Evolutionary conservation across 2,329 filamentous ascomycete genomes (phyloP).

Genomic region (Macrophomina phaseolina): DNA sequence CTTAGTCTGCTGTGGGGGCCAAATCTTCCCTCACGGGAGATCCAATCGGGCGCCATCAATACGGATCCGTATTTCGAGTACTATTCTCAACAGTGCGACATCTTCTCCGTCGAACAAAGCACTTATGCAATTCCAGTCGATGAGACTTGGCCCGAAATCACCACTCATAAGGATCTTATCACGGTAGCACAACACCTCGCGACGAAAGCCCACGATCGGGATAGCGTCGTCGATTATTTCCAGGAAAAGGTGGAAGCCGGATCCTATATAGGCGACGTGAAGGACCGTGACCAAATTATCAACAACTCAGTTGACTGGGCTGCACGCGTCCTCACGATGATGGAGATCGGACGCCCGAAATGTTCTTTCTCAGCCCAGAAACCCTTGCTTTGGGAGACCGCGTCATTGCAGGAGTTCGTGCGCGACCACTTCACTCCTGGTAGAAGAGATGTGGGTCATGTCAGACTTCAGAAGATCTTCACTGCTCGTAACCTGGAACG

Average conservation of each 20-base stretch:
- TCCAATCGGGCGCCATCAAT: not conserved
- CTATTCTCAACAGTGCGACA: constrained; percentile 5
- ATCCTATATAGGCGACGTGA: not conserved
- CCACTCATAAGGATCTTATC: not conserved
- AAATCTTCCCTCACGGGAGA: not conserved
- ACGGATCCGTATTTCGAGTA: constrained; percentile 4
- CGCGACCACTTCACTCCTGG: not conserved
- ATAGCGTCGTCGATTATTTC: not conserved
- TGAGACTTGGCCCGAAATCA: not conserved
- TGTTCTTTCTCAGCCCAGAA: not conserved
- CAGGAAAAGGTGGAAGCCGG: too few relatives aligned
- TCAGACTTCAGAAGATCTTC: constrained; percentile 27
- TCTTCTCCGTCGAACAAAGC: constrained; percentile 2
- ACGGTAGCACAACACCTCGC: not conserved
- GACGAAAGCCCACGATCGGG: not conserved
- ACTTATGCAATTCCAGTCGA: not conserved
- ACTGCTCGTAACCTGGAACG: constrained; percentile 32
- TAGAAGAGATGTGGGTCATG: not conserved
- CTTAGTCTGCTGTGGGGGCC: not conserved
- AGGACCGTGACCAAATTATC: not conserved
- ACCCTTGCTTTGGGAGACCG: not conserved
- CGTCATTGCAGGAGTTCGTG: not conserved
- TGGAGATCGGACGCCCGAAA: constrained; percentile 4
- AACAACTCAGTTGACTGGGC: constrained; percentile 11
- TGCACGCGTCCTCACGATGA: not conserved